Percentiles rank a stretch among this genome's conserved stretches.
phyloP scores from a whole-genome alignment of 2,329 filamentous ascomycete genomes.

The Cladosporium sp. region DNA sequence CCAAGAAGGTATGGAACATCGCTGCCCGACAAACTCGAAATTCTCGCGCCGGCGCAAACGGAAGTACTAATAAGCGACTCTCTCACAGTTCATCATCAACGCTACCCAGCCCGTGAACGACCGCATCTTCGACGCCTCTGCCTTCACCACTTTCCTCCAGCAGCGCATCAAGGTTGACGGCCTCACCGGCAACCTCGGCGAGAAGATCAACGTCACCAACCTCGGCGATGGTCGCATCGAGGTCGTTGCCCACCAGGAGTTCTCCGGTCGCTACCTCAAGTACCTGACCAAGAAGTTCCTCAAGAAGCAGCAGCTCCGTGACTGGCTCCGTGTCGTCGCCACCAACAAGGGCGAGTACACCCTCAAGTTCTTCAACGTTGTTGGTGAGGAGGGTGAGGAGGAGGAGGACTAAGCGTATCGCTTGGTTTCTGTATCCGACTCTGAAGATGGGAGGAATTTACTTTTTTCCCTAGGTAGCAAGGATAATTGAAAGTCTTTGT shows the following conservation, averaged over 20 bases:
- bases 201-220: slow-evolving; percentile 86
- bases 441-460: slow-evolving; percentile 18
- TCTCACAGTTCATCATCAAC: slow-evolving; percentile 91
- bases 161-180: slow-evolving; percentile 99
- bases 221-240: slow-evolving; percentile 96
- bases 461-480: slow-evolving; percentile 11
- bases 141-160: slow-evolving; percentile 99
- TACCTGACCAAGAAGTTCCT: slow-evolving; percentile 99
- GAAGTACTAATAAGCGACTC: slow-evolving; percentile 3
- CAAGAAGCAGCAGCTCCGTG: slow-evolving; percentile 99
- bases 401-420: slow-evolving; percentile 83
- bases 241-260: slow-evolving; percentile 94
- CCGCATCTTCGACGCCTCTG: slow-evolving; percentile 99
- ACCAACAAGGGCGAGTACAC: slow-evolving; percentile 98
- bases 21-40: slow-evolving; percentile 2
- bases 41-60: slow-evolving; percentile 1
- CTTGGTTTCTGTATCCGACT: slow-evolving; percentile 15
- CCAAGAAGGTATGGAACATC: slow-evolving; percentile 70
- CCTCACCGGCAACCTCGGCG: slow-evolving; percentile 96
- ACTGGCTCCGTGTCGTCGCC: slow-evolving; percentile 99
- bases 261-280: slow-evolving; percentile 99
- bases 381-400: slow-evolving; percentile 96
- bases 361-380: slow-evolving; percentile 99
- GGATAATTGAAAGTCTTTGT: slow-evolving; percentile 21
- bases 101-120: slow-evolving; percentile 96